phyloP scores from a whole-genome alignment of 768 basidiomycete genomes.

The Boletus sp. region DNA sequence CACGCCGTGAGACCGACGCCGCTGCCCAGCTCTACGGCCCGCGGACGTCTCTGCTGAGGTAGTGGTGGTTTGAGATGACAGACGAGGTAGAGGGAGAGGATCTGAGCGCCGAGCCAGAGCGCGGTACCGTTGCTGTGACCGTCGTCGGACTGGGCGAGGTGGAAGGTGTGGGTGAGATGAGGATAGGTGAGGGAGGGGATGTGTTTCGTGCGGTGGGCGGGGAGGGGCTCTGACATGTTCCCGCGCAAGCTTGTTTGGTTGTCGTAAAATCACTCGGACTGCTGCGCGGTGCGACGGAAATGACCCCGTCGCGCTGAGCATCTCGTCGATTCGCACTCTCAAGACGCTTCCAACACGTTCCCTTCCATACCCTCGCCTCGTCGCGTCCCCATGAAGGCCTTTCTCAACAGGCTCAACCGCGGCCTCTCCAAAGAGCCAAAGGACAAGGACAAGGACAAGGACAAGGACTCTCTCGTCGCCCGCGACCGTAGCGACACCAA shows the following conservation, averaged over 20 bases:
- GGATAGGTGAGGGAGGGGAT: constrained; percentile 42
- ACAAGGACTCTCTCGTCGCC: constrained; percentile 28
- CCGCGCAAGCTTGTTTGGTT: background rate
- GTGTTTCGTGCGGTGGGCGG: constrained; percentile 68
- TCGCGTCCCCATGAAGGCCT: constrained; percentile 67
- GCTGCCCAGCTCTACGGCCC: constrained; percentile 74
- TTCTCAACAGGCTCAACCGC: constrained; percentile 72
- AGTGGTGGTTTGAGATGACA: constrained; percentile 31
- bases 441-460: constrained; percentile 58
- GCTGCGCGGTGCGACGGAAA: constrained; percentile 15
- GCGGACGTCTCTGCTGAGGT: constrained; percentile 24
- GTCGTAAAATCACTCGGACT: background rate
- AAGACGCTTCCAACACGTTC: background rate
- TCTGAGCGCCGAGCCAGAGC: constrained; percentile 81
- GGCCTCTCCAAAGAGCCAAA: constrained; percentile 47
- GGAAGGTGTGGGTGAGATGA: constrained; percentile 41
- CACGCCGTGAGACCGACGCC: constrained; percentile 80
- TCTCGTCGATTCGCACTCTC: constrained; percentile 5
- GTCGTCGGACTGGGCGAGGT: constrained; percentile 55
- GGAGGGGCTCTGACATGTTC: constrained; percentile 23
- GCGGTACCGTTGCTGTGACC: constrained; percentile 74
- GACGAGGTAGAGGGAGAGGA: constrained; percentile 61
- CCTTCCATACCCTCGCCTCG: background rate
- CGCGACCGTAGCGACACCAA: constrained; percentile 34
- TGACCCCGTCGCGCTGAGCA: constrained; percentile 18